Percentiles rank a stretch among this genome's conserved stretches.
phyloP scores from a whole-genome alignment of 768 basidiomycete species.

The Hysterangium stoloniferum region DNA sequence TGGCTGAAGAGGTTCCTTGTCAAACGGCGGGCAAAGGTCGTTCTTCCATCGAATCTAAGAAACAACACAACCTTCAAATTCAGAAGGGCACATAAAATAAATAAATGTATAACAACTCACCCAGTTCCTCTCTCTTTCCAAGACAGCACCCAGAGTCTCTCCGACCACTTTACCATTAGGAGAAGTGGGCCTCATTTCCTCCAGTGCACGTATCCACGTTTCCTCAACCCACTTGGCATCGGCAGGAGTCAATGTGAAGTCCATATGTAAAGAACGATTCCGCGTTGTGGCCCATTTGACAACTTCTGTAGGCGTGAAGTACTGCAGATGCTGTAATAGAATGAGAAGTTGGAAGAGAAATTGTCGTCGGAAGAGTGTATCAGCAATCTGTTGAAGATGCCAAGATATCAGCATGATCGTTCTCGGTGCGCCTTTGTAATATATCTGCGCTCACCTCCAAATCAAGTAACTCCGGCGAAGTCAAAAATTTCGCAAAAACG shows the following conservation, averaged over 20 bases:
- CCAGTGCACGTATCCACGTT: constrained; percentile 44
- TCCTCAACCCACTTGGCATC: constrained; percentile 77
- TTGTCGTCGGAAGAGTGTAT: constrained; percentile 89
- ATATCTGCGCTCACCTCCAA: constrained; percentile 55
- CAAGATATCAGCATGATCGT: constrained; percentile 3
- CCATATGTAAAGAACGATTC: constrained; percentile 77
- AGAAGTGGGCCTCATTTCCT: constrained; percentile 61
- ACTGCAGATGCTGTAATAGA: constrained; percentile 66
- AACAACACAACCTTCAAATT: no score
- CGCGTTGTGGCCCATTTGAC: constrained; percentile 49
- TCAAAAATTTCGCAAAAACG: constrained; percentile 92
- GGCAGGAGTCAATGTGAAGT: constrained; percentile 61
- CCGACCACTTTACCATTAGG: constrained; percentile 72
- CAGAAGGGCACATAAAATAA: background rate
- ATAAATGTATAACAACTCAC: constrained; percentile 18
- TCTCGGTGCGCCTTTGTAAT: constrained; percentile 6
- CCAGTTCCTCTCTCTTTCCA: constrained; percentile 86
- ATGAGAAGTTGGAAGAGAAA: constrained; percentile 80
- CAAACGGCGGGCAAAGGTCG: constrained; percentile 70
- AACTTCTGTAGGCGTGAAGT: constrained; percentile 65
- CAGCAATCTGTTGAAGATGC: constrained; percentile 88
- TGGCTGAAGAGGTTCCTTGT: constrained; percentile 55
- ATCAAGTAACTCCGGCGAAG: constrained; percentile 77
- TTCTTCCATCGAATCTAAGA: constrained; percentile 75
- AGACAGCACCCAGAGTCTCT: constrained; percentile 61